A percentile compares a stretch with the other conserved stretches of the same genome.
Conservation (phyloP, 306 rosid genomes). For the Dicorynia guianensis region DNA sequence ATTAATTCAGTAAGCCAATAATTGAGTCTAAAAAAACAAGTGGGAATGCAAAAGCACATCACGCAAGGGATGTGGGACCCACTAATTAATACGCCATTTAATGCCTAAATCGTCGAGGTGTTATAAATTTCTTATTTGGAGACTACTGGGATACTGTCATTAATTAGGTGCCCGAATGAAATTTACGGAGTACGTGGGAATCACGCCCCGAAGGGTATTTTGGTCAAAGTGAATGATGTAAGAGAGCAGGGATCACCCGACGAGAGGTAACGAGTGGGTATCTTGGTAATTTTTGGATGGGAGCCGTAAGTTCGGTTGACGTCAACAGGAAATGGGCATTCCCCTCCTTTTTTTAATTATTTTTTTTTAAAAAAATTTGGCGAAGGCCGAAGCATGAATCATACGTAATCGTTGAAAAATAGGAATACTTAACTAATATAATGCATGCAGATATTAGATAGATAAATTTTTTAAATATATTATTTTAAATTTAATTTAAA, state of each 20-base stretch:
- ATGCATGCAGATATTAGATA: too few species aligned
- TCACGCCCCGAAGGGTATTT: slow-evolving; percentile 37
- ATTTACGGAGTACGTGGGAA: slow-evolving; percentile 23
- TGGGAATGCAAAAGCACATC: slow-evolving; percentile 52
- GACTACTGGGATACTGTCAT: slow-evolving; percentile 17
- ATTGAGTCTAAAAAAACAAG: slow-evolving; percentile 61
- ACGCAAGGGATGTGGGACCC: slow-evolving; percentile 57
- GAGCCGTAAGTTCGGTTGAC: slow-evolving; percentile 41
- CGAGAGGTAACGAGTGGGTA: slow-evolving; percentile 39
- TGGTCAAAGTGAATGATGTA: background rate
- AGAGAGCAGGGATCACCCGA: too few species aligned
- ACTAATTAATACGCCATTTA: slow-evolving; percentile 59
- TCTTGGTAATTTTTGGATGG: slow-evolving; percentile 31
- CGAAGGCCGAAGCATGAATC: slow-evolving; percentile 25
- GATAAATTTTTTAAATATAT: too few species aligned
- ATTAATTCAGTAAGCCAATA: slow-evolving; percentile 59
- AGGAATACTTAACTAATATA: too few species aligned
- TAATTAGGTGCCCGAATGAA: slow-evolving; percentile 38
- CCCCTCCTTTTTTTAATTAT: background rate
- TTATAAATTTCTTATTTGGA: slow-evolving; percentile 41
- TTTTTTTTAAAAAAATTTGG: background rate
- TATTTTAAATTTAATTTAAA: too few species aligned
- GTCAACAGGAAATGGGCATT: slow-evolving; percentile 10
- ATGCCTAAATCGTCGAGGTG: slow-evolving; percentile 57
- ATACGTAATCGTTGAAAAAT: slow-evolving; percentile 32